These are phyloP conservation scores for Geum urbanum DNA, from an alignment of 306 rosid genomes.

Conservation along the genomic window DNA sequence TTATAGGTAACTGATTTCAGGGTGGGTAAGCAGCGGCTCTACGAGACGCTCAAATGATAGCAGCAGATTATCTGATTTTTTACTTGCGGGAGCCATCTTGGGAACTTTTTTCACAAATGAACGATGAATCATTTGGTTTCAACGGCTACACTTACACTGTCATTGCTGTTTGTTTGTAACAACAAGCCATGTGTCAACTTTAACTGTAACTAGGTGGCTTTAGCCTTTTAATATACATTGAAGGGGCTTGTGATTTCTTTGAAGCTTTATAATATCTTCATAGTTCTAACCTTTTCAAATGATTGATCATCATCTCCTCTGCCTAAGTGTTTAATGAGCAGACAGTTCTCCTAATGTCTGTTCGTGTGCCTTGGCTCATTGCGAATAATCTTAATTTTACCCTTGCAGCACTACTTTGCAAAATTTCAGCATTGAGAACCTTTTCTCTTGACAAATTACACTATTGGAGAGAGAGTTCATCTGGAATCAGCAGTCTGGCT, in stretches of 20 bases:
- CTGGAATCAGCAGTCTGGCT: constrained; percentile 43
- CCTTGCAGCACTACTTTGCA: constrained; percentile 36
- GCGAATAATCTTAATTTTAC: constrained; percentile 6
- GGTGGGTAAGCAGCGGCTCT: constrained; percentile 66
- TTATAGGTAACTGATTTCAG: constrained; percentile 40
- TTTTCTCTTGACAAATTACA: constrained; percentile 44
- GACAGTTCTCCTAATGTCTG: neutral
- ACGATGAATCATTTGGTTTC: constrained; percentile 63
- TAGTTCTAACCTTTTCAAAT: neutral
- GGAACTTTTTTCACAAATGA: constrained; percentile 73
- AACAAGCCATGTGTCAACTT: neutral
- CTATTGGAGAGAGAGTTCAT: constrained; percentile 40
- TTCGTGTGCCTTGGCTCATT: constrained; percentile 10
- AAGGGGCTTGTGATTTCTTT: neutral
- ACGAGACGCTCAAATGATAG: constrained; percentile 60
- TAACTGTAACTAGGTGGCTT: neutral
- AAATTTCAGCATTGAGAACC: constrained; percentile 39
- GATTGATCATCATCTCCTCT: neutral
- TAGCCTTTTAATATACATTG: neutral
- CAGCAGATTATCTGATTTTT: constrained; percentile 63
- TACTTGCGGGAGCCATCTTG: constrained; percentile 78
- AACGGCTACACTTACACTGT: constrained; percentile 69
- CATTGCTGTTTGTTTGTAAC: constrained; percentile 78
- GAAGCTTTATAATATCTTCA: neutral
- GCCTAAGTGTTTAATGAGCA: constrained; percentile 2